These are phyloP conservation scores for Collybia sp. DNA, from an alignment of 768 basidiomycete species.

Conservation along the genomic window DNA sequence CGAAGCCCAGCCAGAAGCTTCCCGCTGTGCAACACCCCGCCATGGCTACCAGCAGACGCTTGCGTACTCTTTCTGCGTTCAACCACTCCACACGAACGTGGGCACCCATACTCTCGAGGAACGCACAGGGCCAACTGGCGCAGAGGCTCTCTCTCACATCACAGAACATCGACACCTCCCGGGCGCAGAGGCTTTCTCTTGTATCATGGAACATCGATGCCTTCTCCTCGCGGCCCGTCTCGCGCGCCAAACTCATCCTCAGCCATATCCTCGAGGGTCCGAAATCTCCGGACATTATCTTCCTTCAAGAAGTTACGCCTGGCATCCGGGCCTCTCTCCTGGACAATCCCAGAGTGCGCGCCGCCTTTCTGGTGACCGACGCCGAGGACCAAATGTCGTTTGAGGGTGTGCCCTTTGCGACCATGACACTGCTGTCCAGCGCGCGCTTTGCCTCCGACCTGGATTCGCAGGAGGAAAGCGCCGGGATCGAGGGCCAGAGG, in stretches of 20 bases:
- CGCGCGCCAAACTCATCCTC: constrained; percentile 30
- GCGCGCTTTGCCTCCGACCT: constrained; percentile 23
- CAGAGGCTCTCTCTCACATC: constrained; percentile 25
- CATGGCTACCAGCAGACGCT: too few relatives aligned
- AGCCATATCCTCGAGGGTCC: constrained; percentile 23
- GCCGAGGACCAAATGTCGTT: constrained; percentile 31
- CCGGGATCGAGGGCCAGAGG: constrained; percentile 13
- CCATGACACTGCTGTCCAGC: constrained; percentile 33
- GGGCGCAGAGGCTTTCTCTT: too few relatives aligned
- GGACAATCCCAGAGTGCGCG: constrained; percentile 25
- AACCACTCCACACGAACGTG: constrained; percentile 15
- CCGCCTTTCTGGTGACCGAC: constrained; percentile 27
- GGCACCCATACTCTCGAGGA: constrained; percentile 16
- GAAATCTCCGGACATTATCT: constrained; percentile 28
- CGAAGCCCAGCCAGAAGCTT: too few relatives aligned
- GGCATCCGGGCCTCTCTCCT: constrained; percentile 26
- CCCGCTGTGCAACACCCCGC: too few relatives aligned
- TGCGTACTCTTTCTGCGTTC: too few relatives aligned
- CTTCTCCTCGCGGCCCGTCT: constrained; percentile 21
- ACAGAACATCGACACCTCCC: too few relatives aligned
- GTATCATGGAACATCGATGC: constrained; percentile 32
- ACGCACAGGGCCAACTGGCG: constrained; percentile 10
- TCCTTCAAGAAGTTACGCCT: constrained; percentile 33
- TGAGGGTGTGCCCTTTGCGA: constrained; percentile 26
- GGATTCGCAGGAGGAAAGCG: constrained; percentile 14